A percentile compares a stretch with the other conserved stretches of the same genome.
These are phyloP conservation scores for Leccinum olivaceopallidum DNA, from an alignment of 768 basidiomycete species.

Conservation along the genomic window DNA sequence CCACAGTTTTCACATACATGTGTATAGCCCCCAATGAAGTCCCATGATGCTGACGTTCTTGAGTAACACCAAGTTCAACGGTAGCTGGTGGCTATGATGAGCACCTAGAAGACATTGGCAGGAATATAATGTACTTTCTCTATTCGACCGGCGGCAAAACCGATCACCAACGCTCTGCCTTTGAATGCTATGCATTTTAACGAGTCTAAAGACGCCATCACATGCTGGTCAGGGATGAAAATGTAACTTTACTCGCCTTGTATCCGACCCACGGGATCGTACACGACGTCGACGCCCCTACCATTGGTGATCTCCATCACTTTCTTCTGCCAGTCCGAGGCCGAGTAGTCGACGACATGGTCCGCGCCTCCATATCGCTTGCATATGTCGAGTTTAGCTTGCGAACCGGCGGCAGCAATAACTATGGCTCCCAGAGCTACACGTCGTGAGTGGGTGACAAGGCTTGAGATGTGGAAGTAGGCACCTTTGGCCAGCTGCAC, in stretches of 20 bases:
- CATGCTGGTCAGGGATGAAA: neutral
- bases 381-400: slow-evolving; percentile 76
- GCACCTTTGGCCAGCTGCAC: slow-evolving; percentile 91
- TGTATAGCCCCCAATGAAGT: slow-evolving; percentile 85
- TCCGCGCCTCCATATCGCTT: slow-evolving; percentile 81
- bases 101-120: neutral
- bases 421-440: slow-evolving; percentile 88
- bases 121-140: slow-evolving; percentile 16
- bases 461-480: slow-evolving; percentile 1
- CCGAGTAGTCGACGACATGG: slow-evolving; percentile 75
- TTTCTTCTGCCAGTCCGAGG: slow-evolving; percentile 84
- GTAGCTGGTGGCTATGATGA: slow-evolving; percentile 51
- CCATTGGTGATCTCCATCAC: slow-evolving; percentile 82
- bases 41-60: slow-evolving; percentile 88
- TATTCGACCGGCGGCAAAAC: slow-evolving; percentile 44
- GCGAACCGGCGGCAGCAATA: slow-evolving; percentile 88
- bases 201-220: slow-evolving; percentile 49
- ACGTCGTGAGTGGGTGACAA: slow-evolving; percentile 1
- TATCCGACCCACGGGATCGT: slow-evolving; percentile 84
- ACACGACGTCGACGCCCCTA: slow-evolving; percentile 84
- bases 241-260: slow-evolving; percentile 43
- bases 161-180: slow-evolving; percentile 89
- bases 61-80: slow-evolving; percentile 78
- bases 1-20: slow-evolving; percentile 43
- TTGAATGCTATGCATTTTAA: slow-evolving; percentile 96